These are phyloP conservation scores for Echium plantagineum DNA, from an alignment of 257 asterid genomes.

Conservation along the genomic window DNA sequence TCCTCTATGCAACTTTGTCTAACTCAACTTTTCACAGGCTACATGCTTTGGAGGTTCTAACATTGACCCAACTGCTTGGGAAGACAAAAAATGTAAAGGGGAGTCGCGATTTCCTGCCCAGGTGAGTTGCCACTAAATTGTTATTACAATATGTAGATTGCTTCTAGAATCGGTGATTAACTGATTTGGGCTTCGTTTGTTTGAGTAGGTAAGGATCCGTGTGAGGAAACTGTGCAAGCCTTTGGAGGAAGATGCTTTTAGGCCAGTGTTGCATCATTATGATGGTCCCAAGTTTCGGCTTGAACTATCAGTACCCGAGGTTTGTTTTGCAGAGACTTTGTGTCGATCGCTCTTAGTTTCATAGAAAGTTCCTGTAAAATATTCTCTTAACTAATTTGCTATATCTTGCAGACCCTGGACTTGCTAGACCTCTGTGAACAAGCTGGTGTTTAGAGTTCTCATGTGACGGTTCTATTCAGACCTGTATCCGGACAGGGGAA, in stretches of 20 bases:
- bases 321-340: constrained; percentile 12
- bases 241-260: constrained; percentile 86
- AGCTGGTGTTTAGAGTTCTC: constrained; percentile 44
- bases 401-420: constrained; percentile 60
- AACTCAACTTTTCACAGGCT: constrained; percentile 35
- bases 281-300: constrained; percentile 98
- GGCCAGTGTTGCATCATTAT: constrained; percentile 94
- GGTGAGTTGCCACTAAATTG: constrained; percentile 27
- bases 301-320: constrained; percentile 95
- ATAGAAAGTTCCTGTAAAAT: neutral
- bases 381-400: constrained; percentile 4
- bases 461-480: constrained; percentile 10
- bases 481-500: constrained; percentile 22
- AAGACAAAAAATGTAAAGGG: constrained; percentile 94
- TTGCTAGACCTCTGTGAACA: constrained; percentile 89
- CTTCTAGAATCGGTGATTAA: constrained; percentile 10
- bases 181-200: constrained; percentile 3
- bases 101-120: constrained; percentile 98
- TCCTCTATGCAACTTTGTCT: neutral
- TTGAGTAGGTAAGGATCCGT: constrained; percentile 59
- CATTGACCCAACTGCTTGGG: constrained; percentile 99
- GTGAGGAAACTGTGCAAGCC: constrained; percentile 76
- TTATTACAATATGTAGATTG: neutral
- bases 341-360: constrained; percentile 4
- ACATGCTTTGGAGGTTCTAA: constrained; percentile 81